These are phyloP conservation scores for Cordyceps tenuipes DNA, from an alignment of 2,329 filamentous ascomycete genomes.

Conservation along the genomic window DNA sequence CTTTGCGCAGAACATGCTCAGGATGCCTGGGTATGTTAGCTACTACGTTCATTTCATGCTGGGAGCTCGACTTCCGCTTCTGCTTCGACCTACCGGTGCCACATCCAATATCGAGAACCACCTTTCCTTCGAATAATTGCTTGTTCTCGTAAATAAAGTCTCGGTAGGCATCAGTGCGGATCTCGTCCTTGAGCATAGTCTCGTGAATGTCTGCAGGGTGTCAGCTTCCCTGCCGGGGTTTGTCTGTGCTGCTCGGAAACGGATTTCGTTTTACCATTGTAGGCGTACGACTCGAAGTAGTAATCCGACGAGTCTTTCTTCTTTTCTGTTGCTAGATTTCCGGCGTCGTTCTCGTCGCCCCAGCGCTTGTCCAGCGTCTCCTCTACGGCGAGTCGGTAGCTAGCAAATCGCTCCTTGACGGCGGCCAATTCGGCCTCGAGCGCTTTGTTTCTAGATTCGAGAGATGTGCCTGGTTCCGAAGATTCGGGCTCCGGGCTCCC, in stretches of 20 bases:
- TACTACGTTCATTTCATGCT: too few relatives aligned
- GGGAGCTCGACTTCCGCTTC: not conserved
- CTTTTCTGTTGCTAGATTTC: slow-evolving; percentile 20
- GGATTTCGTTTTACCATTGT: slow-evolving; percentile 38
- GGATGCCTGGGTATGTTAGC: slow-evolving; percentile 49
- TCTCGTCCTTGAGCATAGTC: slow-evolving; percentile 85
- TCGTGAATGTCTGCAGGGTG: slow-evolving; percentile 73
- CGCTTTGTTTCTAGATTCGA: slow-evolving; percentile 42
- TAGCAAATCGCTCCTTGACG: slow-evolving; percentile 53
- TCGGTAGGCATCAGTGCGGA: slow-evolving; percentile 85
- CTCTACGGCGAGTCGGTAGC: slow-evolving; percentile 57
- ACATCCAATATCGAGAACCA: slow-evolving; percentile 85
- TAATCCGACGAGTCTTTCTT: slow-evolving; percentile 30
- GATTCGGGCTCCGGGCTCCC: slow-evolving; percentile 21
- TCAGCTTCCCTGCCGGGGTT: not conserved
- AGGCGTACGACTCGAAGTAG: slow-evolving; percentile 56
- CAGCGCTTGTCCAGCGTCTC: slow-evolving; percentile 59
- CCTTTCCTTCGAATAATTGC: slow-evolving; percentile 74
- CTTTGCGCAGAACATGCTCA: slow-evolving; percentile 90
- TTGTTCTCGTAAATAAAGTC: slow-evolving; percentile 95
- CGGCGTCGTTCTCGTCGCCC: slow-evolving; percentile 42
- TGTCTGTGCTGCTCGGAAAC: not conserved
- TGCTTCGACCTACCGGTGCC: slow-evolving; percentile 45
- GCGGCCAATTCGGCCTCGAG: slow-evolving; percentile 54
- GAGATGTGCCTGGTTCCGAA: slow-evolving; percentile 11